phyloP scores from a whole-genome alignment of 1,284 basidiomycete genomes.

The Austropuccinia psidii region DNA sequence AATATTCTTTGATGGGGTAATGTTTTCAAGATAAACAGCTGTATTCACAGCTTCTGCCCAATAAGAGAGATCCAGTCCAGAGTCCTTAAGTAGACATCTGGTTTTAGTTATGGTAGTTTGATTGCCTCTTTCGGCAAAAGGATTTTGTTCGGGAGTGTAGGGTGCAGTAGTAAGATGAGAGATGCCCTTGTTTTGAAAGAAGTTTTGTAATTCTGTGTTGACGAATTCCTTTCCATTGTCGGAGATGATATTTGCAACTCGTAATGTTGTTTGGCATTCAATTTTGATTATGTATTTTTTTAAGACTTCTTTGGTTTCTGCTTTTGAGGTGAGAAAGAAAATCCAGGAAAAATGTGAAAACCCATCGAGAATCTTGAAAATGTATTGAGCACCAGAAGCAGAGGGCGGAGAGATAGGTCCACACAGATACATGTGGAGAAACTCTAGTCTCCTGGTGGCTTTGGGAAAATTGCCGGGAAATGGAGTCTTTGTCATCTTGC shows the following conservation, averaged over 20 bases:
- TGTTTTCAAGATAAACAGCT: background rate
- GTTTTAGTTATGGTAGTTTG: slow-evolving; percentile 43
- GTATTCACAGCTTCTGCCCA: too few species aligned
- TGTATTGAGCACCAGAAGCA: background rate
- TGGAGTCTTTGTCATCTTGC: background rate
- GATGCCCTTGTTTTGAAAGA: background rate
- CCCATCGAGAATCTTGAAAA: background rate
- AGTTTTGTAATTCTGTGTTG: background rate
- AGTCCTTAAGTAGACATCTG: slow-evolving; percentile 43
- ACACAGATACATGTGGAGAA: slow-evolving; percentile 2
- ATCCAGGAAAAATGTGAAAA: slow-evolving; percentile 18
- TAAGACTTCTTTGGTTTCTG: background rate
- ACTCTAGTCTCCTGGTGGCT: background rate
- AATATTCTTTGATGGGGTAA: background rate
- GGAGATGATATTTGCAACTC: background rate
- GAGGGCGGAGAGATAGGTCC: background rate
- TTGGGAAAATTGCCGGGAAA: background rate
- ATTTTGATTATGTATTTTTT: background rate
- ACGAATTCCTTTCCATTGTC: background rate
- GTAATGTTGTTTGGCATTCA: background rate
- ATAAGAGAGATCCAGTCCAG: slow-evolving; percentile 43
- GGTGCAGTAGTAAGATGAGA: slow-evolving; percentile 6
- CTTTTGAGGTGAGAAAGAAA: background rate
- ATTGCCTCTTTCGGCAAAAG: slow-evolving; percentile 44
- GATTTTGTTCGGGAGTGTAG: slow-evolving; percentile 42